phyloP scores from a whole-genome alignment of 2,329 filamentous ascomycete genomes.

The Diaporthe australafricana region DNA sequence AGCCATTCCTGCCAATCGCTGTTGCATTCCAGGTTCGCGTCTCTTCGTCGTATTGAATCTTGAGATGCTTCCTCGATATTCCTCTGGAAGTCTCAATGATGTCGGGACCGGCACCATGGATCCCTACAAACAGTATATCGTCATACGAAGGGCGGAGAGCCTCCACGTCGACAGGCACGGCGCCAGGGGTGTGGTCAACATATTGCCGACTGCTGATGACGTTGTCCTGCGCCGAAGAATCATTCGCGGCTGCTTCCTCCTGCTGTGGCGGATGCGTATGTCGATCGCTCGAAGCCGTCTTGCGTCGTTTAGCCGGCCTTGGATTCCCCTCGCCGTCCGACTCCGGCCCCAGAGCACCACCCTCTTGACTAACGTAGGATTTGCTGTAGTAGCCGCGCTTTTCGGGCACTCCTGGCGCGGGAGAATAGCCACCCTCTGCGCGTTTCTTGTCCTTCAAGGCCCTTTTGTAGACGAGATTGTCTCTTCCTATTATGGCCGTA shows the following conservation, averaged over 20 bases:
- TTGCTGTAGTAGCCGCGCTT: constrained; percentile 66
- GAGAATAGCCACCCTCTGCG: constrained; percentile 62
- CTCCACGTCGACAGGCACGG: constrained; percentile 69
- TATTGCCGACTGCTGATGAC: constrained; percentile 70
- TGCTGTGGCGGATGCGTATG: constrained; percentile 29
- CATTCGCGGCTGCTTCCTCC: constrained; percentile 35
- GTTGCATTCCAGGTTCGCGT: constrained; percentile 74
- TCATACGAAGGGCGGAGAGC: constrained; percentile 70
- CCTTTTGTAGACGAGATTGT: constrained; percentile 49
- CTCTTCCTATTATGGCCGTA: constrained; percentile 36
- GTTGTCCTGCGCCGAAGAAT: constrained; percentile 46
- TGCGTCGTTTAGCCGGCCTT: constrained; percentile 60
- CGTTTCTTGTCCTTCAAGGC: constrained; percentile 64
- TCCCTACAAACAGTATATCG: constrained; percentile 74
- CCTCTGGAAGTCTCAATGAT: constrained; percentile 74
- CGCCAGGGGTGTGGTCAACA: constrained; percentile 69
- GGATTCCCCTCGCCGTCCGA: constrained; percentile 65
- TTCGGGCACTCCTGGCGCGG: constrained; percentile 57
- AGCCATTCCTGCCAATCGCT: constrained; percentile 73
- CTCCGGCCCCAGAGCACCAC: constrained; percentile 74
- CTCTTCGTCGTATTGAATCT: constrained; percentile 76
- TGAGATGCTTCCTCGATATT: constrained; percentile 80
- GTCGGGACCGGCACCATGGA: constrained; percentile 75
- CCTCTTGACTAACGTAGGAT: constrained; percentile 76
- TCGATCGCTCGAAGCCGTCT: constrained; percentile 52